Evolutionary conservation across 495 filamentous ascomycete species (phyloP).

Genomic region (Tuber microsphaerosporum): DNA sequence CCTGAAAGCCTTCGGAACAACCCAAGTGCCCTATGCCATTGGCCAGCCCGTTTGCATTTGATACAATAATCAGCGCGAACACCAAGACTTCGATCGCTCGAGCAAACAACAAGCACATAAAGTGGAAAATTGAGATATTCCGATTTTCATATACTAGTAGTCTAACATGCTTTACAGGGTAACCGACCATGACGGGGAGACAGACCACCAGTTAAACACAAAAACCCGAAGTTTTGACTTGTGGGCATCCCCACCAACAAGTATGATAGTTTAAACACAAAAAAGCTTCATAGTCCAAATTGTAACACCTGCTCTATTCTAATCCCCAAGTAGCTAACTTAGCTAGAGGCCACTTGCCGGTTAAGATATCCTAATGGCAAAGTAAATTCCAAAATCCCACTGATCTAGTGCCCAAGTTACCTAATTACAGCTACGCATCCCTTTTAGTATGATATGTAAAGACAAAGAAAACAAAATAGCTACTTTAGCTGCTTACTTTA

Average conservation of each 20-base stretch:
- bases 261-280: neutral
- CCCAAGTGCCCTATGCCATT: neutral
- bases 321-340: neutral
- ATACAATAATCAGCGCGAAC: neutral
- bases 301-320: neutral
- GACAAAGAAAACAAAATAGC: neutral
- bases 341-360: neutral
- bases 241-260: neutral
- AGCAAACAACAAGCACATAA: neutral
- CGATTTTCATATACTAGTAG: neutral
- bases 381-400: neutral
- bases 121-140: neutral
- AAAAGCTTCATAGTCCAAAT: neutral
- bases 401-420: neutral
- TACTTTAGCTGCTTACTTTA: neutral
- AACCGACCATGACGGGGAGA: neutral
- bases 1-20: neutral
- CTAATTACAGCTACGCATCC: neutral
- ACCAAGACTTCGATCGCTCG: neutral
- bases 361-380: neutral
- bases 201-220: neutral
- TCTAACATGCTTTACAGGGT: neutral
- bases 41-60: neutral
- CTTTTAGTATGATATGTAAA: neutral
- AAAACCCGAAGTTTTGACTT: neutral